Evolutionary conservation across 2,329 filamentous ascomycete genomes (phyloP).

Genomic region (Claviceps sp.): DNA sequence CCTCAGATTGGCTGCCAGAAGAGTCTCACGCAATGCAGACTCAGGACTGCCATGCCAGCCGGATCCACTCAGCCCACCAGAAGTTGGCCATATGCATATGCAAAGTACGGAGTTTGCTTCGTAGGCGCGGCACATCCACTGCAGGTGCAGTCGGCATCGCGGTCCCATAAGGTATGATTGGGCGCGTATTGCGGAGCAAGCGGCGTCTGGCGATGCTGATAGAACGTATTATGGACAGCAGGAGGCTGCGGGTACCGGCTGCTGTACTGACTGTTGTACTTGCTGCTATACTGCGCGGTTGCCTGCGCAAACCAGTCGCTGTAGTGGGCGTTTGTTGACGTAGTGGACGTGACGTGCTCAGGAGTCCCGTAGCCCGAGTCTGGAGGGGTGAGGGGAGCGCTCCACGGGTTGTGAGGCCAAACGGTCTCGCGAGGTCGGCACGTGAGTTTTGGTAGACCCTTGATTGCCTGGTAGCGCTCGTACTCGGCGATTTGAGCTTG

Average conservation of each 20-base stretch:
- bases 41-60: background rate
- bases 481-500: constrained; percentile 43
- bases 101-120: constrained; percentile 34
- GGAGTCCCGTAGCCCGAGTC: constrained; percentile 50
- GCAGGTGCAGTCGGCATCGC: constrained; percentile 37
- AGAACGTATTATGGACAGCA: constrained; percentile 24
- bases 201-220: constrained; percentile 26
- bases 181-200: constrained; percentile 34
- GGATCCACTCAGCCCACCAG: constrained; percentile 35
- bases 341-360: constrained; percentile 42
- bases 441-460: constrained; percentile 23
- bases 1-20: too few relatives aligned
- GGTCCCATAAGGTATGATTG: constrained; percentile 36
- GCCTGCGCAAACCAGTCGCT: constrained; percentile 43
- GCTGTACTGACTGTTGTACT: constrained; percentile 21
- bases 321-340: constrained; percentile 40
- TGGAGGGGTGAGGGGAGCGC: constrained; percentile 41
- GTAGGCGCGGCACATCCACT: constrained; percentile 29
- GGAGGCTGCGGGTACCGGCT: constrained; percentile 31
- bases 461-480: constrained; percentile 33
- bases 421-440: constrained; percentile 33
- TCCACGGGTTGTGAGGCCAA: constrained; percentile 33
- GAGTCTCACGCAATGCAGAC: background rate
- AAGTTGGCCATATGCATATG: constrained; percentile 37
- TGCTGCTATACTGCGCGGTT: constrained; percentile 11